These are phyloP conservation scores for Pterocarpus santalinus DNA, from an alignment of 306 rosid genomes.

Conservation along the genomic window DNA sequence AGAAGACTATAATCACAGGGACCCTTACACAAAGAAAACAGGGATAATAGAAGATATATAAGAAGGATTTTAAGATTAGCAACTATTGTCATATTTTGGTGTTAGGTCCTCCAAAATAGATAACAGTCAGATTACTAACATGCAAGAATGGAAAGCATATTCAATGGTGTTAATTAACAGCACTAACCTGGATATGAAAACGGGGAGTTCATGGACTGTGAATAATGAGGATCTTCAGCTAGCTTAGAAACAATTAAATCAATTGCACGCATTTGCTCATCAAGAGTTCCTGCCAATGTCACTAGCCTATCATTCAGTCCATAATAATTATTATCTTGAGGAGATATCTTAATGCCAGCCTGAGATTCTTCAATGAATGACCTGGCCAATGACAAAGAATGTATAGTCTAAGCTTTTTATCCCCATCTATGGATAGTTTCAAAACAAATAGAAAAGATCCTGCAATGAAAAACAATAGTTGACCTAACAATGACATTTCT, in stretches of 20 bases:
- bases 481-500: slow-evolving; percentile 26
- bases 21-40: slow-evolving; percentile 24
- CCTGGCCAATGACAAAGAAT: slow-evolving; percentile 62
- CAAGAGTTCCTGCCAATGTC: slow-evolving; percentile 88
- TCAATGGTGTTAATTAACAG: slow-evolving; percentile 32
- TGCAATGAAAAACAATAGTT: slow-evolving; percentile 35
- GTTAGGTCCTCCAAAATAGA: slow-evolving; percentile 31
- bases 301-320: slow-evolving; percentile 97
- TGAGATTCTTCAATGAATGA: slow-evolving; percentile 97
- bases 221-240: slow-evolving; percentile 92
- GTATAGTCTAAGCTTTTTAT: slow-evolving; percentile 43
- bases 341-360: slow-evolving; percentile 99
- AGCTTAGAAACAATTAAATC: slow-evolving; percentile 90
- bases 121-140: not conserved
- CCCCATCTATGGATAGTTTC: slow-evolving; percentile 18
- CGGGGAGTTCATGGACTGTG: slow-evolving; percentile 90
- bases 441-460: slow-evolving; percentile 40
- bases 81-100: slow-evolving; percentile 18
- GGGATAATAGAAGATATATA: not conserved
- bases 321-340: slow-evolving; percentile 93
- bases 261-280: slow-evolving; percentile 93
- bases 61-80: not conserved
- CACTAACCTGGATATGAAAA: slow-evolving; percentile 92
- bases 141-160: slow-evolving; percentile 30
- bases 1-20: slow-evolving; percentile 21